A percentile compares a stretch with the other conserved stretches of the same genome.
These are phyloP conservation scores for Aphanoascus verrucosus DNA, from an alignment of 2,329 filamentous ascomycete genomes.

Conservation along the genomic window DNA sequence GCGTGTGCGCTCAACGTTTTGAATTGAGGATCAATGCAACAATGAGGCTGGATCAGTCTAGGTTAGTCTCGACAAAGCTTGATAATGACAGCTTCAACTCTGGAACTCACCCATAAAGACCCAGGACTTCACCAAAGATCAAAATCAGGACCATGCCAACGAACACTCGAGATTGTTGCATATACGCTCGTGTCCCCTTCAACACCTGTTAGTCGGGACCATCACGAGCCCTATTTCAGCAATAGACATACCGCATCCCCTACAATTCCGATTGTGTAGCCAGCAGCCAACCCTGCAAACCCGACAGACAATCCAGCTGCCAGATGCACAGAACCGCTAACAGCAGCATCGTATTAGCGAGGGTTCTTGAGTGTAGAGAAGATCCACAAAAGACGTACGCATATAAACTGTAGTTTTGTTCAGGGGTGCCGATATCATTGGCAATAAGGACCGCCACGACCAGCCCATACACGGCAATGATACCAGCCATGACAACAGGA, in stretches of 20 bases:
- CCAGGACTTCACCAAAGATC: constrained; percentile 95
- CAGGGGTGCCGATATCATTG: constrained; percentile 64
- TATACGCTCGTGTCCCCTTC: constrained; percentile 77
- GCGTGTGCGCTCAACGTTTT: constrained; percentile 44
- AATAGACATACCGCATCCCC: constrained; percentile 62
- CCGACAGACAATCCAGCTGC: constrained; percentile 84
- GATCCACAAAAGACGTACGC: constrained; percentile 43
- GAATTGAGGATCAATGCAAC: constrained; percentile 87
- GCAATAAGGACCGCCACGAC: constrained; percentile 95
- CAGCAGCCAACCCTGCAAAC: constrained; percentile 81
- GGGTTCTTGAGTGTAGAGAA: neutral
- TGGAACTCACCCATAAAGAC: constrained; percentile 73
- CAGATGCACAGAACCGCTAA: constrained; percentile 82
- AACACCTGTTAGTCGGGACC: constrained; percentile 18
- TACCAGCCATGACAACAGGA: constrained; percentile 82
- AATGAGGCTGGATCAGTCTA: constrained; percentile 53
- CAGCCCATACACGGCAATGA: constrained; percentile 94
- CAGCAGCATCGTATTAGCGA: constrained; percentile 17
- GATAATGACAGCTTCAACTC: constrained; percentile 46
- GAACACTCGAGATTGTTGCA: constrained; percentile 91
- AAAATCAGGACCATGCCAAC: constrained; percentile 98
- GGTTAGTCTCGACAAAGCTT: neutral
- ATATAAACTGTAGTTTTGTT: constrained; percentile 69
- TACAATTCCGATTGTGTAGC: constrained; percentile 92
- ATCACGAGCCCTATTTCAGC: neutral